A percentile compares a stretch with the other conserved stretches of the same genome.
Evolutionary conservation across 164 flowering plant species (phyloP).

Genomic region (Magnolia kwangsiensis): DNA sequence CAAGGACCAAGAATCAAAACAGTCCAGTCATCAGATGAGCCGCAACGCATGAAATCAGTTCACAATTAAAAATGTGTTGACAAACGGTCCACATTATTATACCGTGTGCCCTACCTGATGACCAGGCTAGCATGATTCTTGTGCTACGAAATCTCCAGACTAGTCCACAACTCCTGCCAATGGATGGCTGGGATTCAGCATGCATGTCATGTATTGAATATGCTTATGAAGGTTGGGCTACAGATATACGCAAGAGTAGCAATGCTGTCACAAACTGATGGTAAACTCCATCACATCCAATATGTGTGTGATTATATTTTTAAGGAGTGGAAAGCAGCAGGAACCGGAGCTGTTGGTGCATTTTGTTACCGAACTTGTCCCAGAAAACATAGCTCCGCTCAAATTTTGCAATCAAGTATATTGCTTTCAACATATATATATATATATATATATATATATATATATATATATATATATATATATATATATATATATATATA

Average conservation of each 20-base stretch:
- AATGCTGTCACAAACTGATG: no score
- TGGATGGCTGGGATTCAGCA: background rate
- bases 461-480: no score
- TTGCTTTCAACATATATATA: background rate
- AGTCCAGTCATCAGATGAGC: background rate
- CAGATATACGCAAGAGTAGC: no score
- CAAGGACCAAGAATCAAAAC: background rate
- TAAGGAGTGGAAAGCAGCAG: background rate
- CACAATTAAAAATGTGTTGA: background rate
- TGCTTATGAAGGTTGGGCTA: no score
- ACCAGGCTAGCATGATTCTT: background rate
- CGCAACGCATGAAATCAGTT: background rate
- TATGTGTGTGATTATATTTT: no score
- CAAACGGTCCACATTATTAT: background rate
- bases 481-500: no score
- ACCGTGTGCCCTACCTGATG: background rate
- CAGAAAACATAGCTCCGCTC: background rate
- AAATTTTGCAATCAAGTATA: background rate
- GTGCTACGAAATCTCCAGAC: background rate
- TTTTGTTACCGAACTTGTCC: background rate
- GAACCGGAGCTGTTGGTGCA: background rate
- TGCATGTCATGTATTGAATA: no score
- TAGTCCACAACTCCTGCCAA: background rate
- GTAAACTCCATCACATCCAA: no score
- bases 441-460: no score